Base-by-base conservation (phyloP, 1,284 basidiomycete genomes). In the Hymenochaete sp. region DNA sequence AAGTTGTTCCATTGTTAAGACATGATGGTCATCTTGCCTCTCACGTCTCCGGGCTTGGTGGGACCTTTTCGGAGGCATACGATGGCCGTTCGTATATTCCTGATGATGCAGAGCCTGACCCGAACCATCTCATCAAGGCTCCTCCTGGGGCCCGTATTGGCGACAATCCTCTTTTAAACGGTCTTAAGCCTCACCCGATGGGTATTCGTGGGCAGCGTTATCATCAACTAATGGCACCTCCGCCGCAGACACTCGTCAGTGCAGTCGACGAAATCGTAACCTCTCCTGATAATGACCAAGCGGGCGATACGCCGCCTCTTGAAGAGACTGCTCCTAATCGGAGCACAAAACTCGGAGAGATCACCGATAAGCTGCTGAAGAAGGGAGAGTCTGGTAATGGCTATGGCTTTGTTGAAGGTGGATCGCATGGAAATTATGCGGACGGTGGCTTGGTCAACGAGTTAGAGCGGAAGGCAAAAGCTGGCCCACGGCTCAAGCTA, bases 21-120 rank as follows among this genome's bases (percentile, higher is more conserved):
- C 48, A 43, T 14, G 48, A 50, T 25, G 48, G 39, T 13, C 48
- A 50, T 32, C 31, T 50, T 19, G 19, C 32, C 4, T 27, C 31
- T 9, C 44, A 50, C 35, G 40, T 50, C 13, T 50, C 48, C 18
- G 48, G 48, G 3, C 44, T 42, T 27, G 44, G 44, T 1, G 48
- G 48, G 11, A 27, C 29, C 6, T 45, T 22, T 31, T n/a, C 21
- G 2, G 33, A 42, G 18, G 44, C 48, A 14, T 50, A 50, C 16
- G 48, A 50, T 24, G 48, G 48, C 9, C 48, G 48, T 3, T 50
- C 48, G 13, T 50, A 50, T 39, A 24, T 49, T 16, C 27, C 44
- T 3, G 48, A 49, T 26, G 48, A 49, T 25, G 45, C 43, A 24
- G 48, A 45, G 18, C 38, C 29, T 8, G 29, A 44, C 35, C 26